Conservation (phyloP, 2,329 filamentous ascomycete genomes). For the Talaromyces rugulosus region DNA sequence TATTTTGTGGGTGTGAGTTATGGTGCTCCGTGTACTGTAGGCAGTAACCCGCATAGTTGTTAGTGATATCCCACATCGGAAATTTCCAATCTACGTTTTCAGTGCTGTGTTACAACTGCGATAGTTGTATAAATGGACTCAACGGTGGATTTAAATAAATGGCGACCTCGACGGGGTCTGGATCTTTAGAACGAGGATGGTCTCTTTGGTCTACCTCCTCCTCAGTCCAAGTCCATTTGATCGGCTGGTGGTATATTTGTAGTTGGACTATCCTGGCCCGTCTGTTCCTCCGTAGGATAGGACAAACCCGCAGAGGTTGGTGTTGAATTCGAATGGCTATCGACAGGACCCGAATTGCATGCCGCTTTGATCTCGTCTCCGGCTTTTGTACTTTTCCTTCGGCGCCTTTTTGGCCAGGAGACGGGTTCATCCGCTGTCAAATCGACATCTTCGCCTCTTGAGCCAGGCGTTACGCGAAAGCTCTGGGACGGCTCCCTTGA, state of each 20-base stretch:
- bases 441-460: conserved; percentile 4
- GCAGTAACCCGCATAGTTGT: not conserved
- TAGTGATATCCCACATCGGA: not conserved
- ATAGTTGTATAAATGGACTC: not conserved
- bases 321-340: conserved; percentile 16
- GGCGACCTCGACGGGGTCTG: no score
- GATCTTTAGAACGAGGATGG: not conserved
- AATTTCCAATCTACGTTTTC: not conserved
- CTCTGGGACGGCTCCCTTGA: conserved; percentile 4
- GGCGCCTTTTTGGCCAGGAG: conserved; percentile 22
- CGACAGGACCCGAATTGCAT: conserved; percentile 12
- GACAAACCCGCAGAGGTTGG: conserved; percentile 21
- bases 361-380: conserved; percentile 14
- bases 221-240: conserved; percentile 32
- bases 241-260: conserved; percentile 19
- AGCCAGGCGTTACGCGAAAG: not conserved
- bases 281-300: conserved; percentile 17
- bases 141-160: not conserved
- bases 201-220: conserved; percentile 6
- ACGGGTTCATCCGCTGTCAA: conserved; percentile 2
- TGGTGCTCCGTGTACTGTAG: not conserved
- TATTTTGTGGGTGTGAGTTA: not conserved
- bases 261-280: not conserved
- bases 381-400: conserved; percentile 20
- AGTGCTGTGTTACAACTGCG: not conserved